phyloP scores from a whole-genome alignment of 257 asterid species.

The Fraxinus pennsylvanica region DNA sequence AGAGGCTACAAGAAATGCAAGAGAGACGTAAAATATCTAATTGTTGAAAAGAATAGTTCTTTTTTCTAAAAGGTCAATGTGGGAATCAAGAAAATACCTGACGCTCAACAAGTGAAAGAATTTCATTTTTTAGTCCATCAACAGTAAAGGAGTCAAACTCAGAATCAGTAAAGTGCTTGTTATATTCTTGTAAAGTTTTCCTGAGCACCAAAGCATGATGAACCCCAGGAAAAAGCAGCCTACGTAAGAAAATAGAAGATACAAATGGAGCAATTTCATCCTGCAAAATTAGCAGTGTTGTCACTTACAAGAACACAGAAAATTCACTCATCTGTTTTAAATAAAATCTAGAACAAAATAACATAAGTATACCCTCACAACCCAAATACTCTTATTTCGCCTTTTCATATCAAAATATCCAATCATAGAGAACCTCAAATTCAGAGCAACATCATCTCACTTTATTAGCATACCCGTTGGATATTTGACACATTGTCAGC shows the following conservation, averaged over 20 bases:
- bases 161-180: conserved; percentile 72
- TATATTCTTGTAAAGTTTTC: conserved; percentile 70
- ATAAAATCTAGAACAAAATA: neutral
- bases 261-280: conserved; percentile 76
- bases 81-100: conserved; percentile 49
- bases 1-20: neutral
- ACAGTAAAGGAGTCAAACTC: conserved; percentile 72
- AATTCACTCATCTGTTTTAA: conserved; percentile 17
- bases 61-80: conserved; percentile 19
- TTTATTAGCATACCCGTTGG: conserved; percentile 7
- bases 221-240: conserved; percentile 88
- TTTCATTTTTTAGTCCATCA: conserved; percentile 83
- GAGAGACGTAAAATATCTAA: conserved; percentile 20
- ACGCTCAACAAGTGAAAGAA: conserved; percentile 69
- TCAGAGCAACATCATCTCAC: neutral
- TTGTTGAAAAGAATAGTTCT: conserved; percentile 10
- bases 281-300: conserved; percentile 48
- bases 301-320: conserved; percentile 17
- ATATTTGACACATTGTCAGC: conserved; percentile 14
- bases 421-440: neutral
- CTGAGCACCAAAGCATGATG: conserved; percentile 63
- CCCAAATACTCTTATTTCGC: neutral
- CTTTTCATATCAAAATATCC: neutral
- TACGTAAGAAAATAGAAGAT: conserved; percentile 77
- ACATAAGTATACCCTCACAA: neutral